Evolutionary conservation across 768 basidiomycete species (phyloP), one percentile per base, ranked within the genome.

Genomic region (Cystobasidium ongulense): DNA sequence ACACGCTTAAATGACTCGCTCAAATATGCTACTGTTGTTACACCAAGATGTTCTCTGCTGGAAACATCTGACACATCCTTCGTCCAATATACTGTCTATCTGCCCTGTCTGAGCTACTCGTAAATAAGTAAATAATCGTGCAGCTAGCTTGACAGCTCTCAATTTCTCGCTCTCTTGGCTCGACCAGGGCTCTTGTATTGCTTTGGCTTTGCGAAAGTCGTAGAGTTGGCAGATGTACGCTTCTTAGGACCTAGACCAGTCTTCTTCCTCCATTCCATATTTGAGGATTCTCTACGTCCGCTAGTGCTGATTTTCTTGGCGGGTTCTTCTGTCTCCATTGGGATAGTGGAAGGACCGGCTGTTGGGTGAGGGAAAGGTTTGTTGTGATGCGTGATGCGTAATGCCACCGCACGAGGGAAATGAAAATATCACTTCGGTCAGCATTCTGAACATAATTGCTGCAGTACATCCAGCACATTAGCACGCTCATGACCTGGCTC

Each of bases 141-240:
- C 15, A 21, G 46, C 15, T 50, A 21, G 8, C n/a, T n/a, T n/a
- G n/a, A n/a, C n/a, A n/a, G n/a, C n/a, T n/a, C n/a, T n/a, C n/a
- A 59, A 27, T 59, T 59, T 23, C 57, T 27, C 33, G 57, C 33
- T 59, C 57, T 10, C 57, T 59, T 59, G 4, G 21, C 52, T 29
- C 43, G 50, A 11, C 53, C 68, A n/a, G 68, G 33, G n/a, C 53
- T 57, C 53, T 71, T 71, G 68, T 39, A 71, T 13, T 54, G 15
- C 46, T 59, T 59, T 13, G 68, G 33, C 36, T 59, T 71, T 38
- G 68, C 54, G 38, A 71, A 71, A 11, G 68, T 71, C n/a, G 68
- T 71, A 23, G 53, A 57, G 31, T 71, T 71, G 15, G 50, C 4
- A 10, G 50, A n/a, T 13, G 68, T 71, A 43, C 68, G 68, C 38